Evolutionary conservation across 2,329 filamentous ascomycete species (phyloP).

Genomic region (Fusarium sp.): DNA sequence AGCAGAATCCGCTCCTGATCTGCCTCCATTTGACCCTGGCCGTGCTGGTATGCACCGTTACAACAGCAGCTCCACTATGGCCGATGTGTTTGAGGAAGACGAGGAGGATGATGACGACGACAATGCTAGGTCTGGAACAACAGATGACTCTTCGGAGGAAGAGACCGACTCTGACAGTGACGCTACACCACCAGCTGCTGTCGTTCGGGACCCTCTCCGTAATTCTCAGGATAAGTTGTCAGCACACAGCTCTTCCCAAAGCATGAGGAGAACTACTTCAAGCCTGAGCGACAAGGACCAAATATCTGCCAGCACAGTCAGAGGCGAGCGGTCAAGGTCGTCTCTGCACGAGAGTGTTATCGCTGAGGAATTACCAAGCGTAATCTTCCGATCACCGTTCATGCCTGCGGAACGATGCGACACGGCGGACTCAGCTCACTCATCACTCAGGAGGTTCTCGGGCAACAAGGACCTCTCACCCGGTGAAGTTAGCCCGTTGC

Average conservation of each 20-base stretch:
- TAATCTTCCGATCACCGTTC: conserved; percentile 57
- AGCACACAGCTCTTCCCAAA: conserved; percentile 39
- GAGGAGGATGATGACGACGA: conserved; percentile 72
- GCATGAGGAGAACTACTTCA: conserved; percentile 60
- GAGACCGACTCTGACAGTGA: conserved; percentile 61
- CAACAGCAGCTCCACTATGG: conserved; percentile 79
- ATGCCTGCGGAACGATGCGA: conserved; percentile 52
- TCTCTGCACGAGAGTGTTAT: conserved; percentile 66
- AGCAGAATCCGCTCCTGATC: conserved; percentile 83
- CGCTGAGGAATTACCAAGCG: conserved; percentile 58
- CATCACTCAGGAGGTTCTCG: conserved; percentile 59
- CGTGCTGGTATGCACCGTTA: conserved; percentile 71
- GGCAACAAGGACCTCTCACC: conserved; percentile 61
- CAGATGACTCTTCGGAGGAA: conserved; percentile 57
- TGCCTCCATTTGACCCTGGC: conserved; percentile 77
- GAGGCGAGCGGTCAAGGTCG: conserved; percentile 62
- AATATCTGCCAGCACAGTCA: conserved; percentile 50
- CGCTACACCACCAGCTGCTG: conserved; percentile 51
- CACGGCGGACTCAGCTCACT: conserved; percentile 56
- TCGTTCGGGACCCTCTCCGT: conserved; percentile 39
- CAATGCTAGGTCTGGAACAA: conserved; percentile 57
- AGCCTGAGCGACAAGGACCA: conserved; percentile 58
- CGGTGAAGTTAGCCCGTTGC: conserved; percentile 63
- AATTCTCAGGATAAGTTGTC: conserved; percentile 42
- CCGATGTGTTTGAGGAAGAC: conserved; percentile 88